Base-by-base conservation (phyloP, 2,329 filamentous ascomycete species). In the Emmonsia crescens region DNA sequence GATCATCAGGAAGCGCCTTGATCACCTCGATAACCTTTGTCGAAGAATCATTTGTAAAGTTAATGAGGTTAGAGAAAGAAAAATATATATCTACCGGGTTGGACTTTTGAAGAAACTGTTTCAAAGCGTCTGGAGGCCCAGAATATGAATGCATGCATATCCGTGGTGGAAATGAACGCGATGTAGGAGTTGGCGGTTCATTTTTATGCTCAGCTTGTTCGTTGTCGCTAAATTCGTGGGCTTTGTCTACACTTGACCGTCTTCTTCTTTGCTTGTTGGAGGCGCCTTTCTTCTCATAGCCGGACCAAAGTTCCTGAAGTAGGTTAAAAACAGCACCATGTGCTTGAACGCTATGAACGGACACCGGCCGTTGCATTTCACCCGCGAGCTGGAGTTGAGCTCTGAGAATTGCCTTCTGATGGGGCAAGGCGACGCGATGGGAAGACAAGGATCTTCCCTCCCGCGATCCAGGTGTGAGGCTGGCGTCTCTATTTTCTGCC, bases 71-170 rank as follows among this genome's bases (percentile, higher is more conserved):
- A 1, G 91, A 96, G 71, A 97, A 95, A 1, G 91, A 96, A 68
- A 96, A 92, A 74, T 86, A 99, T 24, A 97, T 81, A 19, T 85
- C 80, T 0, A 86, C 85, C 0, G 93, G 93, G 9, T 94, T 84
- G 0, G 82, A 79, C 1, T 84, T 83, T 65, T 88, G 82, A 56
- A 91, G 76, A 69, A 96, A 97, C 72, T 91, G 91, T 66, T 83
- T 86, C 44, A 96, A 76, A 38, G 87, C 82, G 61, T 94, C 86
- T 12, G 84, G 79, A 5, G 87, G 83, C 0, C 91, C 93, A 56
- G 89, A 95, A 74, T 91, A 99, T 0, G 92, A 96, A 74, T 99
- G 94, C 63, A 99, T 83, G 71, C 94, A 99, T 71, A 97, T 87
- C 9, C 92, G 80, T 0, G 92, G 91, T 3, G 94, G 92, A 67